phyloP scores from a whole-genome alignment of 495 filamentous ascomycete genomes.

The Daldinia loculata region DNA sequence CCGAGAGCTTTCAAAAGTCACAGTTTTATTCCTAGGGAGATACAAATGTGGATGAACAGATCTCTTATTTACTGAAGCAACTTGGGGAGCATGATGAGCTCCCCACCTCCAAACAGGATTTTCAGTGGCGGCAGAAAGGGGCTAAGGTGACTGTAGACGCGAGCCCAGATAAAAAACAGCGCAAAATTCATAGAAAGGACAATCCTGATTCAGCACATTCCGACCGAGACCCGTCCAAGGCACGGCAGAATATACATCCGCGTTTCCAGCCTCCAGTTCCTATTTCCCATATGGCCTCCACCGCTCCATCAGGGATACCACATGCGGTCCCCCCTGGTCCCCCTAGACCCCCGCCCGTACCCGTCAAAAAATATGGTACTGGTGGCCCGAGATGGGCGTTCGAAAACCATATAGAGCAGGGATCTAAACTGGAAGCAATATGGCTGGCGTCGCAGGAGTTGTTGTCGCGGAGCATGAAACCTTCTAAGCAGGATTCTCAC shows the following conservation, averaged over 20 bases:
- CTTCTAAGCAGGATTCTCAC: not conserved
- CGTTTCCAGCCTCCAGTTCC: not conserved
- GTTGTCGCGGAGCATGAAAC: not conserved
- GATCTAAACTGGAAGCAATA: not conserved
- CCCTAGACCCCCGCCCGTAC: not conserved
- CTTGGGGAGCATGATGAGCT: not conserved
- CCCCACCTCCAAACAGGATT: not conserved
- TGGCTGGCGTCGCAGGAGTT: not conserved
- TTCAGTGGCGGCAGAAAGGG: not conserved
- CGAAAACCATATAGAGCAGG: not conserved
- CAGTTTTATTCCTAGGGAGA: constrained; percentile 76
- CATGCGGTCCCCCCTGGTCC: not conserved
- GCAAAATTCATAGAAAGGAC: not conserved
- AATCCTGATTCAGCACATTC: not conserved
- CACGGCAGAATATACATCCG: not conserved
- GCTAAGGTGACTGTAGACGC: not conserved
- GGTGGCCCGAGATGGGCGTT: no score
- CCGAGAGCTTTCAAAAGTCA: constrained; percentile 91
- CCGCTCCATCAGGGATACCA: not conserved
- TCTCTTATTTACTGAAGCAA: not conserved
- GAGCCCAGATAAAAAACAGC: not conserved
- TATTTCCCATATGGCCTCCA: not conserved
- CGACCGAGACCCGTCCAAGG: not conserved
- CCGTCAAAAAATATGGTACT: no score
- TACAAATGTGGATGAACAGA: not conserved